phyloP scores from a whole-genome alignment of 83 land plant genomes.

The Picea abies region DNA sequence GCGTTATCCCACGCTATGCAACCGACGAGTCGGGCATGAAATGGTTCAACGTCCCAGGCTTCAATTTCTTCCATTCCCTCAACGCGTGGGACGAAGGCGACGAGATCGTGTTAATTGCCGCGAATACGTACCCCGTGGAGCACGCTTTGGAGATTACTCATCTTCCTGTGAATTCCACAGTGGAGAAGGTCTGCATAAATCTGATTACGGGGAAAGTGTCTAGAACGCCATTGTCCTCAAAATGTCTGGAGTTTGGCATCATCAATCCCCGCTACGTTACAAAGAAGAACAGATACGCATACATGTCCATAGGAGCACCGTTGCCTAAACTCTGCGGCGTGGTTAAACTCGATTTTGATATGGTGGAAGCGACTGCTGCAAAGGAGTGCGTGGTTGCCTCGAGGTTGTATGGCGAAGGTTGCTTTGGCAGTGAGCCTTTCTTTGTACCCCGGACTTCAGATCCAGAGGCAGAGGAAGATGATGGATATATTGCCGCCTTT shows the following conservation, averaged over 20 bases:
- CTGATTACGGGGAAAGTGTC: neutral
- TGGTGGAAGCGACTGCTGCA: neutral
- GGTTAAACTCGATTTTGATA: constrained; percentile 34
- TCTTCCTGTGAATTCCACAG: neutral
- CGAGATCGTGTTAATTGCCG: constrained; percentile 26
- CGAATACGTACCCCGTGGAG: constrained; percentile 20
- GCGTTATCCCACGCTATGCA: constrained; percentile 29
- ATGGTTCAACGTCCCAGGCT: constrained; percentile 45
- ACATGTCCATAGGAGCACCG: constrained; percentile 25
- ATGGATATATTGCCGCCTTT: constrained; percentile 19
- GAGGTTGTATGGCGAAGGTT: constrained; percentile 16
- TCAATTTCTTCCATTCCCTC: constrained; percentile 23
- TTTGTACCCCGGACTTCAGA: constrained; percentile 11
- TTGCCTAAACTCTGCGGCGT: constrained; percentile 33
- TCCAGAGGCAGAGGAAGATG: constrained; percentile 17
- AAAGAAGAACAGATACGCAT: constrained; percentile 36
- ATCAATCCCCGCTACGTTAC: constrained; percentile 28
- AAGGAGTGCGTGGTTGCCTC: constrained; percentile 16
- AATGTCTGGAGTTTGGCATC: constrained; percentile 30
- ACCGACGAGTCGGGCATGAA: constrained; percentile 7
- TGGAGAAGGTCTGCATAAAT: constrained; percentile 22
- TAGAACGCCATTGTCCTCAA: neutral
- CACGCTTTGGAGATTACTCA: constrained; percentile 11
- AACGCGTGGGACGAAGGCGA: constrained; percentile 58
- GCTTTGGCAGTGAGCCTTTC: constrained; percentile 24